phyloP scores from a whole-genome alignment of 2,329 filamentous ascomycete species.

The Aureobasidium sp. region DNA sequence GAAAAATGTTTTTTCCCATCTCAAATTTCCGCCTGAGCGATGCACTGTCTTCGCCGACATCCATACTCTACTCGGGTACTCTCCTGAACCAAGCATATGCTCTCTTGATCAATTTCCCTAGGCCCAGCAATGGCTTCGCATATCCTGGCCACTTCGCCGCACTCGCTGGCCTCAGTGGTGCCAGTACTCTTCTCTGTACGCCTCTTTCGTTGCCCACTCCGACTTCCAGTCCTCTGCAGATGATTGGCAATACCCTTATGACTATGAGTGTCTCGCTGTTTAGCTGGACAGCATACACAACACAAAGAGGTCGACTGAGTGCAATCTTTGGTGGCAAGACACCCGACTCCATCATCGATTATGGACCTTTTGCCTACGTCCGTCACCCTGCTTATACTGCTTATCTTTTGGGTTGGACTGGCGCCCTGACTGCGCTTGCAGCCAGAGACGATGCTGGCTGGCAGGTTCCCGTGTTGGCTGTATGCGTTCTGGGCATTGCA shows the following conservation, averaged over 20 bases:
- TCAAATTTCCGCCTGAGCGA: neutral
- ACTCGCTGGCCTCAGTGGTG: neutral
- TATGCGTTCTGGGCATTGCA: neutral
- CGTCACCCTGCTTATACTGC: constrained; percentile 11
- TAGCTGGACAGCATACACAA: constrained; percentile 4
- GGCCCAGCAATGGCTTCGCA: constrained; percentile 10
- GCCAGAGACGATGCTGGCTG: neutral
- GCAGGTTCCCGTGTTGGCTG: neutral
- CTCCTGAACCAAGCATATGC: constrained; percentile 5
- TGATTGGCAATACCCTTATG: neutral
- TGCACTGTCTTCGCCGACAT: neutral
- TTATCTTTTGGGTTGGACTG: constrained; percentile 7
- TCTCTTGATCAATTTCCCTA: constrained; percentile 5
- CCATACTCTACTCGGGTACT: neutral
- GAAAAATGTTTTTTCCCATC: neutral
- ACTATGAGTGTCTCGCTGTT: constrained; percentile 1
- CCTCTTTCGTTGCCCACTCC: neutral
- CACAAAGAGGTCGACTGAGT: constrained; percentile 1
- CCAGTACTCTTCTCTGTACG: neutral
- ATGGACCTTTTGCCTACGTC: constrained; percentile 5
- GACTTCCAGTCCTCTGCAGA: neutral
- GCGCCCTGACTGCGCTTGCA: neutral
- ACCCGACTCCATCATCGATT: constrained; percentile 6
- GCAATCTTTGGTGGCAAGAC: constrained; percentile 12
- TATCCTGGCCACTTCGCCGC: constrained; percentile 9